Percentiles rank a stretch among this genome's conserved stretches.
Evolutionary conservation across 257 asterid genomes (phyloP).

Genomic region (Solanum pimpinellifolium): DNA sequence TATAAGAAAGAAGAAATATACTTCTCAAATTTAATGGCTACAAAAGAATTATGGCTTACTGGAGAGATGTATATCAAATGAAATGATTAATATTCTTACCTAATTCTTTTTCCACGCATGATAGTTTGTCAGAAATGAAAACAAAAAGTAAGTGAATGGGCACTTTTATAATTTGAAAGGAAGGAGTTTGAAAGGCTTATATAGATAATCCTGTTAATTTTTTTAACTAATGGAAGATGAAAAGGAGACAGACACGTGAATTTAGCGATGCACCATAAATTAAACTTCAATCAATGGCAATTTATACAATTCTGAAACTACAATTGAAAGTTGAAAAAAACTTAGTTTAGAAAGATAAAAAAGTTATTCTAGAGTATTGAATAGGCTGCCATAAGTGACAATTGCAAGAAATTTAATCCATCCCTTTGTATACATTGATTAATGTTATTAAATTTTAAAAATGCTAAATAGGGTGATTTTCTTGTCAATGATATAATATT

Average conservation of each 20-base stretch:
- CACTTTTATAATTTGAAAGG: background rate
- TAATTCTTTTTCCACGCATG: background rate
- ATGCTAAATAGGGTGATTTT: background rate
- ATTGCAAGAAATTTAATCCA: background rate
- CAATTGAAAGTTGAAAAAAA: background rate
- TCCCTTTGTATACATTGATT: background rate
- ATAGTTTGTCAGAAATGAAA: background rate
- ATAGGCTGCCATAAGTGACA: background rate
- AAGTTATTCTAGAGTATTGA: background rate
- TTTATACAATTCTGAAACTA: background rate
- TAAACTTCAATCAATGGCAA: no score
- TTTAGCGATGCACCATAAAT: no score
- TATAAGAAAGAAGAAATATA: background rate
- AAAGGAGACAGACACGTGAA: no score
- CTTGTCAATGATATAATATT: background rate
- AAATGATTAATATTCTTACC: background rate
- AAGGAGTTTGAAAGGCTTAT: background rate
- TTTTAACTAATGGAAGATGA: background rate
- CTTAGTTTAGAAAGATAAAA: background rate
- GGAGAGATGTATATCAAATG: background rate
- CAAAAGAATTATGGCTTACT: background rate
- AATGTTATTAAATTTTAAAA: background rate
- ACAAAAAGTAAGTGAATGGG: background rate
- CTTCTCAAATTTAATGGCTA: background rate
- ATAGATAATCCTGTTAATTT: background rate